phyloP scores from a whole-genome alignment of 768 basidiomycete genomes.

The Kwoniella sp. region DNA sequence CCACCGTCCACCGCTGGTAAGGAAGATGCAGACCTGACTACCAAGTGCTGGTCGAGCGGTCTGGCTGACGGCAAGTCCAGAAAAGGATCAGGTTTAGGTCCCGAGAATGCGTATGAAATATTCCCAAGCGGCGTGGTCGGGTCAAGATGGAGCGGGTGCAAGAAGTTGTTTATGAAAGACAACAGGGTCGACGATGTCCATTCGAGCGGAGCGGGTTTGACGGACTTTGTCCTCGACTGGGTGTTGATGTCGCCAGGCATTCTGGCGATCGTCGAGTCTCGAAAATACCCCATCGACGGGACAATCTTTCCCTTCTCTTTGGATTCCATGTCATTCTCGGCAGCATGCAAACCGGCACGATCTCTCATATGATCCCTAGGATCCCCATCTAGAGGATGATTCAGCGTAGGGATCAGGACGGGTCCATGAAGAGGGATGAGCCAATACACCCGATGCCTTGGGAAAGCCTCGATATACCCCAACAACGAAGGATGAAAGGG shows the following conservation, averaged over 20 bases:
- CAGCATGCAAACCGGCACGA: not conserved
- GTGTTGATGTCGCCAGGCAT: not conserved
- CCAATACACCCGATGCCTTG: constrained; percentile 40
- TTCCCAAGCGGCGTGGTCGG: constrained; percentile 19
- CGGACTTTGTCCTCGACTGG: too few species aligned
- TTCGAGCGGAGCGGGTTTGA: constrained; percentile 21
- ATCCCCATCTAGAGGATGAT: constrained; percentile 12
- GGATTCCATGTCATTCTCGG: not conserved
- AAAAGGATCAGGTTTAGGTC: constrained; percentile 51
- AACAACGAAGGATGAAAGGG: constrained; percentile 41
- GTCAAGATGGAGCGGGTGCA: constrained; percentile 27
- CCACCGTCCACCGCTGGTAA: not conserved
- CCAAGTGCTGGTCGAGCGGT: constrained; percentile 13
- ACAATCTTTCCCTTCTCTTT: constrained; percentile 1
- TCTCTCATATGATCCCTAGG: not conserved
- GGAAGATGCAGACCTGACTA: not conserved
- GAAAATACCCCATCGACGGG: not conserved
- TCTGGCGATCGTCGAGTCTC: constrained; percentile 1
- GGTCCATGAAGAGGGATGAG: constrained; percentile 48
- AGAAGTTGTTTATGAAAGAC: constrained; percentile 27
- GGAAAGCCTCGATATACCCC: constrained; percentile 24
- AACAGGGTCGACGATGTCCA: constrained; percentile 33
- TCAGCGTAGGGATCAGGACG: constrained; percentile 33
- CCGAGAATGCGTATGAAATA: constrained; percentile 32
- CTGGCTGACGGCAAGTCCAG: constrained; percentile 23